A percentile compares a stretch with the other conserved stretches of the same genome.
Evolutionary conservation across 78 protist genomes (phyloP).

Genomic region (Cavenderia fasciculata): DNA sequence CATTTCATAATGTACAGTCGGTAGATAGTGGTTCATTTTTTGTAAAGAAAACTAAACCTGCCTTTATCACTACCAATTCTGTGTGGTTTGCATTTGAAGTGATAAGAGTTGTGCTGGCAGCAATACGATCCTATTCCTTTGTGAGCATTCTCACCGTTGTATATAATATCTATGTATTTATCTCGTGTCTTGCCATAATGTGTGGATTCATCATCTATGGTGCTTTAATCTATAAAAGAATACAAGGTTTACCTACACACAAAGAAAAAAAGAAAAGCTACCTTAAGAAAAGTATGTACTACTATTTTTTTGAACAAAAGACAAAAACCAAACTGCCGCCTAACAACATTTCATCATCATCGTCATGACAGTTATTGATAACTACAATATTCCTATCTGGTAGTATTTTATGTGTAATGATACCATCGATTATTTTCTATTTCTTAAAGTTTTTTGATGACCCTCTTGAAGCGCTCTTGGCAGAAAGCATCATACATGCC

Average conservation of each 20-base stretch:
- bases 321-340: neutral
- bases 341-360: neutral
- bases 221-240: constrained; percentile 29
- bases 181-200: neutral
- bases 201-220: constrained; percentile 36
- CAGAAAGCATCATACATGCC: neutral
- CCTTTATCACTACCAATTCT: constrained; percentile 13
- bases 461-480: constrained; percentile 21
- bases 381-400: constrained; percentile 7
- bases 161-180: constrained; percentile 13
- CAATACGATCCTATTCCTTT: neutral
- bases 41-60: constrained; percentile 37
- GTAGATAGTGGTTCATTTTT: constrained; percentile 2
- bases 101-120: neutral
- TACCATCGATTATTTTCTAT: constrained; percentile 26
- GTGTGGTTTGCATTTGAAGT: constrained; percentile 53
- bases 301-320: neutral
- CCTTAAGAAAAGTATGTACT: constrained; percentile 18
- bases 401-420: neutral
- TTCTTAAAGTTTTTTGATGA: neutral
- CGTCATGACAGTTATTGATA: neutral
- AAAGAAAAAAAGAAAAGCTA: constrained; percentile 25
- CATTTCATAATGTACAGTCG: constrained; percentile 11
- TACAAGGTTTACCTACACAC: constrained; percentile 2
- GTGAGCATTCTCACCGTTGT: neutral